Evolutionary conservation across 1,139 yeast genomes (phyloP).

Genomic region (Magnusiomyces starmeri): DNA sequence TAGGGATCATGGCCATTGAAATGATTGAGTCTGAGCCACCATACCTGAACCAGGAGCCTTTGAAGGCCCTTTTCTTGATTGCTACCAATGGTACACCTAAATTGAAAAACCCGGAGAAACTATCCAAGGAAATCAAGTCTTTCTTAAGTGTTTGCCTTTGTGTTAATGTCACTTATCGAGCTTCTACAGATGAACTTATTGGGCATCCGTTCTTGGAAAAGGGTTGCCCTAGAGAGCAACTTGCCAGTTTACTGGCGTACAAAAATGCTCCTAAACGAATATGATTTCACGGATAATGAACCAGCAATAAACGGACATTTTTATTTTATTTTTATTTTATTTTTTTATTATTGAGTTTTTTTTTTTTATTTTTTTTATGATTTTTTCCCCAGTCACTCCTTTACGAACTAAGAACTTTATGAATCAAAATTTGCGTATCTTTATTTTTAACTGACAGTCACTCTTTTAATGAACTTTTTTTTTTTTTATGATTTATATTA

Average conservation of each 20-base stretch:
- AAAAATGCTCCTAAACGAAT: slow-evolving; percentile 31
- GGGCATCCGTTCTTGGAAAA: slow-evolving; percentile 71
- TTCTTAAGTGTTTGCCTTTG: slow-evolving; percentile 88
- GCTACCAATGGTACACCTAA: slow-evolving; percentile 98
- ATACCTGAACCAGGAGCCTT: slow-evolving; percentile 89
- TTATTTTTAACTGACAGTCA: not conserved
- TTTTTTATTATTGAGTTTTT: not conserved
- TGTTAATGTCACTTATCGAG: slow-evolving; percentile 89
- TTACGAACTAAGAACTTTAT: not conserved
- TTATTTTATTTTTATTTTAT: not conserved
- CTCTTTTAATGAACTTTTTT: not conserved
- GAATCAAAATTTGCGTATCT: not conserved
- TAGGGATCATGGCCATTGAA: slow-evolving; percentile 97
- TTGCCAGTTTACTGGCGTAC: slow-evolving; percentile 69
- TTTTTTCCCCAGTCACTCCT: not conserved
- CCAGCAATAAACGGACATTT: not conserved
- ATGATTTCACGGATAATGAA: not conserved
- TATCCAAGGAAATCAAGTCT: slow-evolving; percentile 74
- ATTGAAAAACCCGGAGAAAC: slow-evolving; percentile 73
- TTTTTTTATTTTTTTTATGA: not conserved
- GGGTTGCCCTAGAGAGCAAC: slow-evolving; percentile 61
- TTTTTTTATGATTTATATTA: too few species aligned
- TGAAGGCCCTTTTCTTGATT: slow-evolving; percentile 79
- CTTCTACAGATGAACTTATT: slow-evolving; percentile 79
- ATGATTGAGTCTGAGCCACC: slow-evolving; percentile 99